Percentiles rank a stretch among this genome's conserved stretches.
These are phyloP conservation scores for Mycosphaerella arachidis DNA, from an alignment of 2,329 filamentous ascomycete genomes.

Conservation along the genomic window DNA sequence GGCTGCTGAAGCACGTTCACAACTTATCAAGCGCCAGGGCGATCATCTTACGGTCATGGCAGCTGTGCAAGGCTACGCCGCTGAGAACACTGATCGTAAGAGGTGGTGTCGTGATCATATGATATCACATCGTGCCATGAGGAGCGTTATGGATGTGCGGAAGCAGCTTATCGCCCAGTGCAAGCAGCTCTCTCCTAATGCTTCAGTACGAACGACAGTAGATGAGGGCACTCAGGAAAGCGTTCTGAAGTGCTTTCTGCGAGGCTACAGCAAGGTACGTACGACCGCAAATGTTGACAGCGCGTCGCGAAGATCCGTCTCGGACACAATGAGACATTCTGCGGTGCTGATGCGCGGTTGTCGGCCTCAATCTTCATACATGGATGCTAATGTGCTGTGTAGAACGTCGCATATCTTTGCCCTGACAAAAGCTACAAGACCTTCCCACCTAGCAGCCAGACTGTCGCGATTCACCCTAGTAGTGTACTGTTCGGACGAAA, in stretches of 20 bases:
- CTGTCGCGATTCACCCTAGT: constrained; percentile 59
- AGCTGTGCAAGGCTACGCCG: constrained; percentile 56
- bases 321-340: not conserved
- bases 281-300: not conserved
- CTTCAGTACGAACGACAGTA: constrained; percentile 6
- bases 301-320: not conserved
- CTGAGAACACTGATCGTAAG: constrained; percentile 55
- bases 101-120: constrained; percentile 57
- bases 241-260: constrained; percentile 55
- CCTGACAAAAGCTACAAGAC: constrained; percentile 60
- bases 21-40: constrained; percentile 56
- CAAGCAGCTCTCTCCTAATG: constrained; percentile 42
- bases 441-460: constrained; percentile 55
- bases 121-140: constrained; percentile 61
- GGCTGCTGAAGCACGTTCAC: constrained; percentile 51
- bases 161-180: constrained; percentile 58
- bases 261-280: constrained; percentile 49
- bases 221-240: constrained; percentile 44
- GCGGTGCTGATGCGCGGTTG: too few species aligned
- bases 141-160: constrained; percentile 60
- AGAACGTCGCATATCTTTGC: constrained; percentile 24
- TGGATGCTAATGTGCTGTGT: not conserved
- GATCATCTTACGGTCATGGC: constrained; percentile 61
- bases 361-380: too few species aligned
- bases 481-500: constrained; percentile 58